Evolutionary conservation across 306 rosid species (phyloP).

Genomic region (Corylus americana): DNA sequence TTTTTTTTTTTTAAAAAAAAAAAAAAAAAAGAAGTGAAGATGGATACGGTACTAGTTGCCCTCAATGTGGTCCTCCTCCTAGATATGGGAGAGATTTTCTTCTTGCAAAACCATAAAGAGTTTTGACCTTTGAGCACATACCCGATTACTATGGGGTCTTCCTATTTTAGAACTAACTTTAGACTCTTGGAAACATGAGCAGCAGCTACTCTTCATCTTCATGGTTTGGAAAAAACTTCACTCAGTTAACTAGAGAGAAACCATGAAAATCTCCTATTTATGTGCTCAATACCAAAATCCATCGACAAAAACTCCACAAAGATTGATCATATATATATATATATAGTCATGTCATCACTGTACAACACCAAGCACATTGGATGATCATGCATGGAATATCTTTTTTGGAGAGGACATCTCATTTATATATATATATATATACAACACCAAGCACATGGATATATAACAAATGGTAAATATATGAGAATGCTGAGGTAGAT

Average conservation of each 20-base stretch:
- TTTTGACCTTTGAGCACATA: conserved; percentile 41
- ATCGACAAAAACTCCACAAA: background rate
- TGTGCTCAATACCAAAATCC: conserved; percentile 2
- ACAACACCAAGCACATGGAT: no score
- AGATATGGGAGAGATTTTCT: conserved; percentile 67
- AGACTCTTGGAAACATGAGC: conserved; percentile 19
- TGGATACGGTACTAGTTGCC: conserved; percentile 40
- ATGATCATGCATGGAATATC: conserved; percentile 33
- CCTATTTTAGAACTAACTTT: conserved; percentile 31
- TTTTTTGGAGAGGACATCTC: background rate
- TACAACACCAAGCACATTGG: conserved; percentile 23
- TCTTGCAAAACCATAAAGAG: conserved; percentile 47
- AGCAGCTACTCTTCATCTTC: no score
- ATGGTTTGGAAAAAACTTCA: conserved; percentile 13
- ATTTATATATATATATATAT: no score
- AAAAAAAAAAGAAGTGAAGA: background rate
- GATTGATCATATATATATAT: no score
- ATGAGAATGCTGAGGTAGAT: conserved; percentile 18
- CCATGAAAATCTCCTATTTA: conserved; percentile 4
- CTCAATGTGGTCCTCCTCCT: conserved; percentile 57
- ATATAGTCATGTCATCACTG: conserved; percentile 18
- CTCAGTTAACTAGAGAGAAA: background rate
- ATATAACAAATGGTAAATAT: conserved; percentile 6
- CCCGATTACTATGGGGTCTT: conserved; percentile 19
- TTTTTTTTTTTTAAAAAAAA: background rate